Evolutionary conservation across 305 asterid species (phyloP).

Genomic region (Solanum hybrid): DNA sequence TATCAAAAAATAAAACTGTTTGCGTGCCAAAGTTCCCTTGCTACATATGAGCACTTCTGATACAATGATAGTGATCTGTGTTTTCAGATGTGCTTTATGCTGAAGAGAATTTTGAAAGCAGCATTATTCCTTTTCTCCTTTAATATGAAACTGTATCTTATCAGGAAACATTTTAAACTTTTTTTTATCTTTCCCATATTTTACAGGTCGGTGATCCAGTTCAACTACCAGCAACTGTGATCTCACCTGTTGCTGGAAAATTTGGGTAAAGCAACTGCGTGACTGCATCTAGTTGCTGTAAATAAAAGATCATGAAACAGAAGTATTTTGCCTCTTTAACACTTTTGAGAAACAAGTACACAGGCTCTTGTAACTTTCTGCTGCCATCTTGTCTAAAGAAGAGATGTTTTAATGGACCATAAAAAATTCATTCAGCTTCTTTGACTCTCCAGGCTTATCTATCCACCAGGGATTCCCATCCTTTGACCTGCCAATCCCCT

Average conservation of each 20-base stretch:
- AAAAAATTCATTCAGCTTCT: background rate
- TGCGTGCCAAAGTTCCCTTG: background rate
- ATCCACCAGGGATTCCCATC: background rate
- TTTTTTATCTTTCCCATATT: constrained; percentile 5
- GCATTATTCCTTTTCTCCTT: background rate
- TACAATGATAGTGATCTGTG: background rate
- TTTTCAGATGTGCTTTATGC: background rate
- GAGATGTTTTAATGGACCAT: background rate
- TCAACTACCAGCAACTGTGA: constrained; percentile 97
- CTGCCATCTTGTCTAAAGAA: background rate
- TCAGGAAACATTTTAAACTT: background rate
- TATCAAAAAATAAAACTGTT: background rate
- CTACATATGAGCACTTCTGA: background rate
- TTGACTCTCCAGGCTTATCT: background rate
- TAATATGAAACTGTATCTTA: background rate
- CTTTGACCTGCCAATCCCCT: background rate
- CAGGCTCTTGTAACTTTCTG: background rate
- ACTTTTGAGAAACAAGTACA: background rate
- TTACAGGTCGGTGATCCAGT: constrained; percentile 95
- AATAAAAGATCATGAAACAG: background rate
- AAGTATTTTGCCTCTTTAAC: background rate
- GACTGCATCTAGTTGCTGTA: background rate
- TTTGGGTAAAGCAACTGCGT: constrained; percentile 50
- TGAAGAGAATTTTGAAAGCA: constrained; percentile 3
- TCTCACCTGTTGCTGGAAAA: constrained; percentile 63